These are phyloP conservation scores for Epicoccum sorghinum DNA, from an alignment of 2,329 filamentous ascomycete genomes.

Conservation along the genomic window DNA sequence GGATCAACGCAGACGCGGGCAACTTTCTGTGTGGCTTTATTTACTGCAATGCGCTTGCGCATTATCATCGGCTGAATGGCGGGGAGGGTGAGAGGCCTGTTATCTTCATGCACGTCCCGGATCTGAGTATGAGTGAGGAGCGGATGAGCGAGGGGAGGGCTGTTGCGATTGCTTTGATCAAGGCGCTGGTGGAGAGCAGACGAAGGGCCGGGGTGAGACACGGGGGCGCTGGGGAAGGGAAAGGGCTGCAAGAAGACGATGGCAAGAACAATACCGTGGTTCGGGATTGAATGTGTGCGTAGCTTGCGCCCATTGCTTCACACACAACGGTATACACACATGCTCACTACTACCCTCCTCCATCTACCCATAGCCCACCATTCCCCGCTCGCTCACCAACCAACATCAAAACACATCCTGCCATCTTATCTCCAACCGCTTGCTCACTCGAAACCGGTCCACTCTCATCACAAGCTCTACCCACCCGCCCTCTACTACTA, in stretches of 20 bases:
- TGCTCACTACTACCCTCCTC: too few relatives aligned
- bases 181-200: slow-evolving; percentile 42
- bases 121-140: slow-evolving; percentile 37
- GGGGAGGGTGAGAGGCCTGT: slow-evolving; percentile 34
- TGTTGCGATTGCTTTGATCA: slow-evolving; percentile 41
- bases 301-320: too few relatives aligned
- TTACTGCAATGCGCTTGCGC: slow-evolving; percentile 44
- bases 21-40: slow-evolving; percentile 48
- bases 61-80: slow-evolving; percentile 28
- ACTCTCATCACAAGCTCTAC: too few relatives aligned
- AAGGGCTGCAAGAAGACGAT: slow-evolving; percentile 6
- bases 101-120: slow-evolving; percentile 45
- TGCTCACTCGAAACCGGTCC: too few relatives aligned
- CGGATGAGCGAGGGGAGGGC: slow-evolving; percentile 34
- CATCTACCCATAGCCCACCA: too few relatives aligned
- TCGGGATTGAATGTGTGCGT: too few relatives aligned
- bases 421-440: too few relatives aligned
- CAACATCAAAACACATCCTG: too few relatives aligned
- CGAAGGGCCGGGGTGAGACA: slow-evolving; percentile 24
- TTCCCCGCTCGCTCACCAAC: too few relatives aligned
- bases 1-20: slow-evolving; percentile 39
- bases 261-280: not conserved
- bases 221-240: not conserved
- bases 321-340: too few relatives aligned
- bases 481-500: too few relatives aligned